phyloP scores from a whole-genome alignment of 352 stramenopile species.

The Hyaloperonospora arabidopsidis region DNA sequence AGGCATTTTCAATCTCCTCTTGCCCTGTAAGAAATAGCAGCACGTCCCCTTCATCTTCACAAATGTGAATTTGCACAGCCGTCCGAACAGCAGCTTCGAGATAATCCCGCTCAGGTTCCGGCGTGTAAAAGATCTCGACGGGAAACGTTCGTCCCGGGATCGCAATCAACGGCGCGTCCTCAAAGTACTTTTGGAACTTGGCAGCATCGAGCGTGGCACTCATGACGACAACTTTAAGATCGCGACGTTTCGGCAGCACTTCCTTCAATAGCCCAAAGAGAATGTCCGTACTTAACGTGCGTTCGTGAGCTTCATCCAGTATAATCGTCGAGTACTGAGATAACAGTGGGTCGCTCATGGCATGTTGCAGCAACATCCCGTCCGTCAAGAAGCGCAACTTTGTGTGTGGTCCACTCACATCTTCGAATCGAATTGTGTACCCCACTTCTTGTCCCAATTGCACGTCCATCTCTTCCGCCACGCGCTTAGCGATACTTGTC shows the following conservation, averaged over 20 bases:
- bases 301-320: constrained; percentile 97
- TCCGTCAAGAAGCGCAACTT: constrained; percentile 78
- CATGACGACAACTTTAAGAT: constrained; percentile 99
- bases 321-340: constrained; percentile 94
- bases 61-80: constrained; percentile 95
- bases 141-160: constrained; percentile 96
- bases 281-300: constrained; percentile 95
- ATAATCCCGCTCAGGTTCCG: constrained; percentile 96
- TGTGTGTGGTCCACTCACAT: constrained; percentile 86
- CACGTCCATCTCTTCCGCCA: constrained; percentile 99
- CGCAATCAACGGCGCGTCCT: constrained; percentile 85
- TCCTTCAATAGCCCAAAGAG: constrained; percentile 98
- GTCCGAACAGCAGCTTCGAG: constrained; percentile 88
- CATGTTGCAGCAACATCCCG: constrained; percentile 96
- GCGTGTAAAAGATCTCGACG: constrained; percentile 98
- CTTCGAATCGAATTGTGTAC: constrained; percentile 99
- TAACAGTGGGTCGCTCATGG: constrained; percentile 94
- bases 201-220: constrained; percentile 96
- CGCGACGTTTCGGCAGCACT: constrained; percentile 87
- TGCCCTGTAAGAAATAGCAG: constrained; percentile 99
- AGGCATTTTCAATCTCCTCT: constrained; percentile 97
- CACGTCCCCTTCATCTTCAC: constrained; percentile 95
- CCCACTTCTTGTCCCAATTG: constrained; percentile 94
- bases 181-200: constrained; percentile 95
- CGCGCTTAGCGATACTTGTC: constrained; percentile 95